Conservation (phyloP, 1,284 basidiomycete species). For the Cutaneotrichosporon cyanovorans region DNA sequence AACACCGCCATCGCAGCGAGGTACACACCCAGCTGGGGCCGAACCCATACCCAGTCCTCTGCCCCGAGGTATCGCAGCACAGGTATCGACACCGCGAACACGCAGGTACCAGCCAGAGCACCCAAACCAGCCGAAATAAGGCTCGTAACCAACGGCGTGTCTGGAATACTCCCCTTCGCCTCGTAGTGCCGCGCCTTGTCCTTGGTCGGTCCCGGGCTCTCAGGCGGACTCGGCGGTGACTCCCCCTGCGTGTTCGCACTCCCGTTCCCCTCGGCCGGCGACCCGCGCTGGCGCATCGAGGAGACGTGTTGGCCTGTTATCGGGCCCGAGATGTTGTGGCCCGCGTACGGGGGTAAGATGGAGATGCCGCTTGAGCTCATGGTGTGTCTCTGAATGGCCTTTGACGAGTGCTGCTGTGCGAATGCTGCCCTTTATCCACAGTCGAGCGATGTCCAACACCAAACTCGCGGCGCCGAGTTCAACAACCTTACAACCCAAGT, state of each 20-base stretch:
- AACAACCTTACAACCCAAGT: no score
- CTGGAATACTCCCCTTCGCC: constrained; percentile 62
- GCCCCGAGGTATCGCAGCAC: constrained; percentile 13
- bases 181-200: constrained; percentile 1
- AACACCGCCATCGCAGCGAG: constrained; percentile 72
- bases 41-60: constrained; percentile 55
- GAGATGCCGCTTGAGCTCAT: no score
- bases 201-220: no score
- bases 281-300: background rate
- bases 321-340: background rate
- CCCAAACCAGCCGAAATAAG: constrained; percentile 70
- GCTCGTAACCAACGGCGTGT: constrained; percentile 68
- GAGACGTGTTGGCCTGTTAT: background rate
- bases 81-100: constrained; percentile 51
- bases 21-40: constrained; percentile 73
- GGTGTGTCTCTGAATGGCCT: no score
- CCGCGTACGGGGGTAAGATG: background rate
- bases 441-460: no score
- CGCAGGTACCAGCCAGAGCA: constrained; percentile 32
- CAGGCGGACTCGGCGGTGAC: no score
- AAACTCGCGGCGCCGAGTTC: no score
- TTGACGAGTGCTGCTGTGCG: no score
- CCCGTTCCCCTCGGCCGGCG: background rate
- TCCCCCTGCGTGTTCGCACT: no score
- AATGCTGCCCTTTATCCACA: no score